Base-by-base conservation (phyloP, 2,329 filamentous ascomycete species). In the Coleophoma cylindrospora region DNA sequence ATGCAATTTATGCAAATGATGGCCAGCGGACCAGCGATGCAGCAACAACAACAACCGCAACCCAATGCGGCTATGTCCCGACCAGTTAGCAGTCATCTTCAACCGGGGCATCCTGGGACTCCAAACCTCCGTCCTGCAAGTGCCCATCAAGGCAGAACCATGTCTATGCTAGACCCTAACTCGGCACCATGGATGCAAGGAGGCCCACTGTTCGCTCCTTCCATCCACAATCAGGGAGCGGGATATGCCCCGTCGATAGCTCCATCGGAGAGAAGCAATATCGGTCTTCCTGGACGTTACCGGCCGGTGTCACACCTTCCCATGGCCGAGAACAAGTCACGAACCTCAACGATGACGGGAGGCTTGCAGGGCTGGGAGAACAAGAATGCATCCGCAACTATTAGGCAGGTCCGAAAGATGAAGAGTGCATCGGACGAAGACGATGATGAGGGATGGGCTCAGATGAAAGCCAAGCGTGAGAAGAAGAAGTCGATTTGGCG, bases 1-100 rank as follows among this genome's bases (percentile, higher is more conserved):
- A 91, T 95, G 86, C 88, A 95, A 65, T 91, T 91, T 70, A 92
- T 95, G 86, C 87, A 91, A 61, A 86, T 90, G 81, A 87, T 89
- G 78, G 75, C 70, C 69, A 45, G 46, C 17, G 53, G 57, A 11
- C 55, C 55, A 50, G 51, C 50, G 54, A 44, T 19, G 13, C 57
- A 56, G 34, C 54, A 50, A 14, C 57, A 53, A 32, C 54, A 52
- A 38, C 55, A 55, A 43, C 46, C 60, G 22, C 57, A 57, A 40
- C 51, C 54, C 15, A 44, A 58, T 51, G 50, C 59, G 43, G 49
- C 60, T 17, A 48, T 56, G 2, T 59, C 50, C 43, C 50, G 58
- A 48, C 60, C 60, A 21, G 43, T 47, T 17, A 63, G 58, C 43
- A 40, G 54, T 27, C 51, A 57, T 32, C 45, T 49, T 13, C 41